These are phyloP conservation scores for Persicaria maculosa DNA, from an alignment of 148 eudicot genomes.

Conservation along the genomic window DNA sequence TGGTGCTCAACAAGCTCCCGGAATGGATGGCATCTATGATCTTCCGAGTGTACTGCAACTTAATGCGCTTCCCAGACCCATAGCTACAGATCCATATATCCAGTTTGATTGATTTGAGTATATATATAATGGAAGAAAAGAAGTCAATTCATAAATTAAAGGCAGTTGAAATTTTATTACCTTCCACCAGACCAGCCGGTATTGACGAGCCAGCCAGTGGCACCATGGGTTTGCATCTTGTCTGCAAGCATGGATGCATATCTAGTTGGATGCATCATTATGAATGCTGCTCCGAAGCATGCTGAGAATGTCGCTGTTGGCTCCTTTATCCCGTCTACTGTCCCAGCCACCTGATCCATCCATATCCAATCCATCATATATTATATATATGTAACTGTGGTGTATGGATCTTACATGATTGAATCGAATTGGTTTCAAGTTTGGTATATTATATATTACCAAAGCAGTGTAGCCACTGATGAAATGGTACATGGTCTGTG, in stretches of 20 bases:
- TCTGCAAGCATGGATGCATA: constrained; percentile 79
- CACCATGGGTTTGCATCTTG: constrained; percentile 70
- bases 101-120: background rate
- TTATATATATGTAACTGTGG: too few species aligned
- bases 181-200: constrained; percentile 91
- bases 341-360: constrained; percentile 58
- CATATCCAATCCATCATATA: background rate
- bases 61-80: constrained; percentile 73
- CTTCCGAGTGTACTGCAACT: constrained; percentile 63
- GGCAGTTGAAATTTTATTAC: constrained; percentile 16
- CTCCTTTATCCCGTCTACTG: constrained; percentile 71
- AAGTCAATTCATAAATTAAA: background rate
- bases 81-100: constrained; percentile 30
- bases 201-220: constrained; percentile 81
- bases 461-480: constrained; percentile 92
- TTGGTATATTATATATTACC: constrained; percentile 20
- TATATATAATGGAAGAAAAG: background rate
- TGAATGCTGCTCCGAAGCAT: constrained; percentile 81
- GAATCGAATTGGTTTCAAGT: background rate
- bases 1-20: constrained; percentile 42
- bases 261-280: constrained; percentile 77
- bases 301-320: constrained; percentile 81
- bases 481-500: constrained; percentile 96
- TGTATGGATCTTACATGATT: background rate
- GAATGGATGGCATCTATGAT: constrained; percentile 76